Evolutionary conservation across 805 yeast species (phyloP), one percentile per base, ranked within the genome.

Genomic region (Kuraishia piskuri): DNA sequence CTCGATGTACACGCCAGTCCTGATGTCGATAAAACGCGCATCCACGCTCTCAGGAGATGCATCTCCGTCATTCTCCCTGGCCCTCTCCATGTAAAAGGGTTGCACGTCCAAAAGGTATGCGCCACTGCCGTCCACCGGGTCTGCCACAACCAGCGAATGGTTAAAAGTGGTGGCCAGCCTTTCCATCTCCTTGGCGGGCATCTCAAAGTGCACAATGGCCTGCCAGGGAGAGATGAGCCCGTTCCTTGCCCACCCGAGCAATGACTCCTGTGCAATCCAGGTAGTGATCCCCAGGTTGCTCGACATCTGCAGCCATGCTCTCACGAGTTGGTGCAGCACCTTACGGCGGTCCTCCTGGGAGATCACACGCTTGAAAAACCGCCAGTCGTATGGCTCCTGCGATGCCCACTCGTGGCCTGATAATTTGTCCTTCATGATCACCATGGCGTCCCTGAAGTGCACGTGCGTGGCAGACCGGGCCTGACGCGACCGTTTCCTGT

Each of bases 191-290:
- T 61, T 60, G 17, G 81, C 75, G 17, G 83, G 78, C 59, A 79
- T 65, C 61, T 80, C 84, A 47, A 79, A 76, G 58, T 71, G 81
- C 22, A 73, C 69, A 25, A 74, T 73, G 24, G 65, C 68, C 57
- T 79, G 83, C 83, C 83, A 79, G 2, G 84, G 83, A 51, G 77
- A 69, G 9, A 77, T 59, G 45, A 75, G 54, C 0, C 86, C 86
- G 60, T 80, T 79, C 77, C 84, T 82, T 55, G 77, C 68, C 77
- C 84, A 80, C 10, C 83, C 79, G 24, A 80, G 70, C 46, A 82
- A 66, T 1, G 84, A 64, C 1, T 86, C 88, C 61, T 82, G 87
- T 0, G 84, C 83, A 6, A 81, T 63, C 86, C 84, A 81, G 2
- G 83, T 71, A 3, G 71, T 63, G 3, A 79, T 54, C 1, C 77